Conservation (phyloP, 345 rosid genomes). For the Melaleuca quinquenervia region DNA sequence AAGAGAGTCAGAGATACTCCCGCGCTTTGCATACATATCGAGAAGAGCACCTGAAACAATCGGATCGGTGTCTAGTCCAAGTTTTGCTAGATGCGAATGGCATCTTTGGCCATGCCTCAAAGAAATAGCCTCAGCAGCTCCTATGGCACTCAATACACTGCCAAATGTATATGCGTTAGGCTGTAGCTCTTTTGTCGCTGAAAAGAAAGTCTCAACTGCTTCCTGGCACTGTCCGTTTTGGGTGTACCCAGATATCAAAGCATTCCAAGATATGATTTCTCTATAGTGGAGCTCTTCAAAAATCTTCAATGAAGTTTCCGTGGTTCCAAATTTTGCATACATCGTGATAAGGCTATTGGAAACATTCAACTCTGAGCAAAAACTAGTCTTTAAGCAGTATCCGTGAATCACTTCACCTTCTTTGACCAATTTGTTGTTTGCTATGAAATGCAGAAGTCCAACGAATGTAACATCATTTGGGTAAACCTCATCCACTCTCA, state of each 20-base stretch:
- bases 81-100: conserved; percentile 56
- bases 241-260: conserved; percentile 70
- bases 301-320: conserved; percentile 42
- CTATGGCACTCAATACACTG: conserved; percentile 76
- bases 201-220: conserved; percentile 38
- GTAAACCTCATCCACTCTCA: conserved; percentile 56
- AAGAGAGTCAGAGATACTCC: conserved; percentile 59
- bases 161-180: conserved; percentile 79
- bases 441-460: conserved; percentile 48
- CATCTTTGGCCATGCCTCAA: conserved; percentile 64
- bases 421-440: conserved; percentile 22
- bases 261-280: conserved; percentile 74
- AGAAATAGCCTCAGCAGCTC: conserved; percentile 64
- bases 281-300: conserved; percentile 42
- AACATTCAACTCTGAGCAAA: conserved; percentile 39
- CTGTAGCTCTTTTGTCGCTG: conserved; percentile 24
- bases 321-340: conserved; percentile 64
- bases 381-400: conserved; percentile 39
- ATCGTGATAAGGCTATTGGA: conserved; percentile 71
- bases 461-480: conserved; percentile 79
- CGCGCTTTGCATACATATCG: conserved; percentile 93
- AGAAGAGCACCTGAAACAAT: conserved; percentile 72
- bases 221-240: conserved; percentile 53
- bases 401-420: conserved; percentile 62
- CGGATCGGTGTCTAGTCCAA: conserved; percentile 45